Base-by-base conservation (phyloP, 768 basidiomycete species). In the Cystofilobasidium bisporidii region DNA sequence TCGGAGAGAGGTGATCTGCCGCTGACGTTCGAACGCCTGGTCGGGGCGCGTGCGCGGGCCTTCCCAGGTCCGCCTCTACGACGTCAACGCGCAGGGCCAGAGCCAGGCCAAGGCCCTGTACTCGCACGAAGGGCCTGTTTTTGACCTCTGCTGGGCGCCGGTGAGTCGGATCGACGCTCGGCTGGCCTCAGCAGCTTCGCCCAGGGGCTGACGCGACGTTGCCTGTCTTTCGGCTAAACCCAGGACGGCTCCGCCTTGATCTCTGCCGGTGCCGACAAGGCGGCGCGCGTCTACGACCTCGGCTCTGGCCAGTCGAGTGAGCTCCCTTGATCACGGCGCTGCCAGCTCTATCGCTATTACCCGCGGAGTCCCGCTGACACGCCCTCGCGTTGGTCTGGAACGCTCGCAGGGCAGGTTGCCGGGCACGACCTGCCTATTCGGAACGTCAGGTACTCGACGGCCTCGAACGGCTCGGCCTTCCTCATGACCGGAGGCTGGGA, bases 401-500 rank as follows among this genome's bases (percentile, higher is more conserved):
- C 30, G 18, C 15, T 38, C 53, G 38, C n/a, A 69, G 68, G 38
- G 3, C 91, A 93, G 75, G 86, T 96, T 58, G 91, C 89, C 24
- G 87, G 87, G 69, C 92, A 97, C 70, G 91, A 96, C 75, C 89
- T 86, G 56, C 89, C 89, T 15, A 85, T 94, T 73, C 89, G 86
- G 76, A 85, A 83, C 67, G 86, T 91, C 45, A 82, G 84, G 63
- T 92, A 87, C 85, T 81, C 69, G 65, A 69, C 47, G 53, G 63
- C 48, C 6, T 72, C 69, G 66, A 70, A 55, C 64, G 69, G 72
- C 65, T 74, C 85, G 84, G 38, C 83, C 83, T 70, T 93, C 70
- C 80, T 93, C 24, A 89, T 86, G 17, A 97, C 94, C 0, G 96
- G 92, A 14, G 91, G 91, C 63, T 99, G 96, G 96, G 94, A 99